These are phyloP conservation scores for Lactifluus subvellereus DNA, from an alignment of 768 basidiomycete species.

Conservation along the genomic window DNA sequence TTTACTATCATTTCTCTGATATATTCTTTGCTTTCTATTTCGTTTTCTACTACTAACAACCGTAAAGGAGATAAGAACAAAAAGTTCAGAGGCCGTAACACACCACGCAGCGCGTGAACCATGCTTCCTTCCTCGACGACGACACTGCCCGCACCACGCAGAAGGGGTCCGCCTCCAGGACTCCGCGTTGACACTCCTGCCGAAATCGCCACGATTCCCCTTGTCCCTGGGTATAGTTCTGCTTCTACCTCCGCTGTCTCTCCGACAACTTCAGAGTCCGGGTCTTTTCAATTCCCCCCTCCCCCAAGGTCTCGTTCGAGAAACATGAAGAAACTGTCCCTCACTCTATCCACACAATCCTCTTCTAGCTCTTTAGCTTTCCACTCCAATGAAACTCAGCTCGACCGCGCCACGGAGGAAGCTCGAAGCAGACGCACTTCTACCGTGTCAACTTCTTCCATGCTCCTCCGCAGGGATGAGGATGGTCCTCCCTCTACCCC, in stretches of 20 bases:
- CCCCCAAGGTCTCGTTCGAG: conserved; percentile 43
- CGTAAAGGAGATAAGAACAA: neutral
- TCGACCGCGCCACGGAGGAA: conserved; percentile 30
- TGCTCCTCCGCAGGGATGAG: conserved; percentile 54
- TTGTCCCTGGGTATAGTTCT: conserved; percentile 40
- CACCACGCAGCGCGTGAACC: conserved; percentile 32
- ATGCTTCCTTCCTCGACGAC: conserved; percentile 27
- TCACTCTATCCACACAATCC: conserved; percentile 57
- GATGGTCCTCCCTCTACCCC: conserved; percentile 60
- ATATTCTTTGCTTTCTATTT: conserved; percentile 29
- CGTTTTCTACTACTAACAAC: conserved; percentile 19
- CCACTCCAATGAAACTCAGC: conserved; percentile 32
- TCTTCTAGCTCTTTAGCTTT: conserved; percentile 48
- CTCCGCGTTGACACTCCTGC: conserved; percentile 56
- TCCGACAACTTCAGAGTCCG: conserved; percentile 48
- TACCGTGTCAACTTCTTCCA: conserved; percentile 53
- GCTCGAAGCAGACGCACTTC: conserved; percentile 57
- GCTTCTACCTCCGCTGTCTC: conserved; percentile 46
- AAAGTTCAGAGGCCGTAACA: neutral
- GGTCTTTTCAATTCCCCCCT: conserved; percentile 40
- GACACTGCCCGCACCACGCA: conserved; percentile 38
- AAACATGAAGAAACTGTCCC: conserved; percentile 75
- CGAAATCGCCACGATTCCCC: conserved; percentile 43
- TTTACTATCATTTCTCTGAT: conserved; percentile 23
- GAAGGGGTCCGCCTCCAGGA: conserved; percentile 47